Evolutionary conservation across 1,284 basidiomycete species (phyloP), one percentile per base, ranked within the genome.

Genomic region (Tilletia indica): DNA sequence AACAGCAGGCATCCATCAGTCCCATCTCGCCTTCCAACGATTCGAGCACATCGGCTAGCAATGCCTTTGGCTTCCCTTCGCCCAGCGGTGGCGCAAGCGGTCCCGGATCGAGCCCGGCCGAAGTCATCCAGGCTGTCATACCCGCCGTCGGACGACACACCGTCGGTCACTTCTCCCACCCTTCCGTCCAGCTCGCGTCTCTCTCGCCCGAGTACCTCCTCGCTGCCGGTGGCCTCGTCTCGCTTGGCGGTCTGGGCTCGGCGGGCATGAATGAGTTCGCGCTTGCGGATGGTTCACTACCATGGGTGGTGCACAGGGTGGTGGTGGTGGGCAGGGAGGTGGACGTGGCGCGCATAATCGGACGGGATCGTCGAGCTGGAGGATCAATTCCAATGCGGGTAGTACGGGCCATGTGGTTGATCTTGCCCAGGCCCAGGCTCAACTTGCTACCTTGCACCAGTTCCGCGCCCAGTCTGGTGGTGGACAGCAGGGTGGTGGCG

Each of bases 401-500:
- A 58, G 25, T 34, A 72, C 71, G n/a, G 74, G 76, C 25, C 68
- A 75, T 6, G 77, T 82, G 16, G 80, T 79, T n/a, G 79, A 85
- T 70, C 82, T 86, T n/a, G 82, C 83, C 54, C 84, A 85, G 74
- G 86, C 85, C 2, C 94, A 96, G 84, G 93, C 94, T 11, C 97
- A 99, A 85, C 88, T 99, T 4, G 93, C 94, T 80, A 96, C 95
- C 79, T 88, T 99, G 67, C 93, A 97, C 82, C 94, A 97, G 82
- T 99, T 98, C 88, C 92, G 97, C 77, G 74, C 76, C 49, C 80
- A 81, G 16, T 74, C 79, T n/a, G 76, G 78, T 70, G 93, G 93
- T 16, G 42, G 42, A 45, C 42, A 45, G 9, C 9, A 14, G 42
- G 42, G 42, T 45, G 42, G 42, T 45, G 42, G 42, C 6, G 42